Evolutionary conservation across 2,329 filamentous ascomycete species (phyloP), one percentile per base, ranked within the genome.

Genomic region (Fusarium udum): DNA sequence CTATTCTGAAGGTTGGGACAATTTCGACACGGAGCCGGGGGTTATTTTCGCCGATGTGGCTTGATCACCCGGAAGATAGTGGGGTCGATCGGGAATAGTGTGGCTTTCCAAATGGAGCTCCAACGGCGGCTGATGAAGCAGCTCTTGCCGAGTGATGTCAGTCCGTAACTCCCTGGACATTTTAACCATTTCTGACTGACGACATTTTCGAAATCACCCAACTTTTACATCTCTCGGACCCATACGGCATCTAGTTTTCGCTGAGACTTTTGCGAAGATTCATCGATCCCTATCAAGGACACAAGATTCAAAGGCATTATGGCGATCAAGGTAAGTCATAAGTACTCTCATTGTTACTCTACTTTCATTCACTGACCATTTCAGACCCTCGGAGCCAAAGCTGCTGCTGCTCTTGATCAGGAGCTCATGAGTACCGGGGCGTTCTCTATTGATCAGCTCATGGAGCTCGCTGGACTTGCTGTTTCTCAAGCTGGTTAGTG

Each of bases 391-490:
- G 92, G 92, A 15, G 92, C 95, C 46, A 95, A 96, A 83, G 93
- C 94, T 73, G 96, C 96, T 1, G 92, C 93, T 0, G 93, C 94
- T 53, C 89, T 99, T 24, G 96, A 99, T 81, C 92, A 93, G 82
- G 95, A 99, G 80, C 91, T 99, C 71, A 98, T 99, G 95, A 93
- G 90, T 79, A 89, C 90, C 16, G 90, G 91, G 2, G 95, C 93
- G 14, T 99, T 97, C 84, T 97, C 94, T 16, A 89, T 99, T 62
- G 96, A 98, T 80, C 96, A 99, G 83, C 86, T 99, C 55, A 98
- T 99, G 96, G 96, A 98, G 81, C 85, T 99, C 13, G 96, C 96
- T 48, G 96, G 96, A 0, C 87, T 99, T 1, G 95, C 95, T 2
- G 95, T 98, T 32, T 95, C 95, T 18, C 95, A 98, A 86, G 95